Evolutionary conservation across 2,329 filamentous ascomycete genomes (phyloP).

Genomic region (Calonectria pteridis): DNA sequence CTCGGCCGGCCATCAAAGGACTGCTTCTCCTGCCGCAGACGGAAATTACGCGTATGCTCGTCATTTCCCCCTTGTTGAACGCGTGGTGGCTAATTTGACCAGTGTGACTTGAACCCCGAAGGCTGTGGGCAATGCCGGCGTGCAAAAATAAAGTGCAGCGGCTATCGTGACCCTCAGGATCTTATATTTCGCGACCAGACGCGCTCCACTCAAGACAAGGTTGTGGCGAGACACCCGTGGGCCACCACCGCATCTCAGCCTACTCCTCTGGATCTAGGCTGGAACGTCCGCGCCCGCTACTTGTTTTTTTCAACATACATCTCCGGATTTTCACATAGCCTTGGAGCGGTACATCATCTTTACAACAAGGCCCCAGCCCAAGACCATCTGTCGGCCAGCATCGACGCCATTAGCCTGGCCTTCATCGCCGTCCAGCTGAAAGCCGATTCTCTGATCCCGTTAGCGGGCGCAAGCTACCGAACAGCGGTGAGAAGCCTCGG

Average conservation of each 20-base stretch:
- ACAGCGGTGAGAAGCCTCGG: not conserved
- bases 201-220: slow-evolving; percentile 27
- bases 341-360: not conserved
- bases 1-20: slow-evolving; percentile 2
- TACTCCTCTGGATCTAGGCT: not conserved
- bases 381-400: slow-evolving; percentile 35
- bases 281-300: slow-evolving; percentile 1
- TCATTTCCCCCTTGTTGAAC: not conserved
- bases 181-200: slow-evolving; percentile 43
- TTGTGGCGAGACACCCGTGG: not conserved
- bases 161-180: slow-evolving; percentile 40
- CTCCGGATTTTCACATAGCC: not conserved
- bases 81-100: not conserved
- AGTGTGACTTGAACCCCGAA: slow-evolving; percentile 5
- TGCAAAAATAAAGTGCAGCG: slow-evolving; percentile 39
- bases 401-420: slow-evolving; percentile 42
- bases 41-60: slow-evolving; percentile 6
- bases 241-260: slow-evolving; percentile 6
- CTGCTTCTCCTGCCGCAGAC: not conserved
- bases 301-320: slow-evolving; percentile 3
- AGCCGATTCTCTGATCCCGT: slow-evolving; percentile 8
- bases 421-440: slow-evolving; percentile 33
- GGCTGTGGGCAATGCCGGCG: slow-evolving; percentile 43
- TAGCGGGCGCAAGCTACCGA: slow-evolving; percentile 15
- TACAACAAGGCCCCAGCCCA: not conserved